These are phyloP conservation scores for Cryptococcus deneoformans DNA, from an alignment of 1,284 basidiomycete genomes.

Conservation along the genomic window DNA sequence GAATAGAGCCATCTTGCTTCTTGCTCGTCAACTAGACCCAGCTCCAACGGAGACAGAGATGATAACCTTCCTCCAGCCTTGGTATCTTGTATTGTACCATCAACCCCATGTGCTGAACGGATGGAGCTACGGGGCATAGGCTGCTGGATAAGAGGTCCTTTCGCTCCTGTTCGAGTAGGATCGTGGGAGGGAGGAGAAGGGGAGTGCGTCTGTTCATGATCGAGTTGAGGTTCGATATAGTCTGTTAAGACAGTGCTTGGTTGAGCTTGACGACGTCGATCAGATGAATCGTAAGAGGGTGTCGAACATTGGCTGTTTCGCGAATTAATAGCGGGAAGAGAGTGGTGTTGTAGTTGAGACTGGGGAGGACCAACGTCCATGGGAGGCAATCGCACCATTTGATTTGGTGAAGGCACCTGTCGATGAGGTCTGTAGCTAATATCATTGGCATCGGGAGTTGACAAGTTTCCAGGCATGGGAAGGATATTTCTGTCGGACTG, in stretches of 20 bases:
- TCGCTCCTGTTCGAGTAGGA: neutral
- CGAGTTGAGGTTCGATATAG: constrained; percentile 2
- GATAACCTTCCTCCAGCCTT: neutral
- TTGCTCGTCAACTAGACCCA: constrained; percentile 3
- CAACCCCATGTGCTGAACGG: neutral
- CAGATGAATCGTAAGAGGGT: neutral
- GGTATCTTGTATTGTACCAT: neutral
- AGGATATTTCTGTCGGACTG: neutral
- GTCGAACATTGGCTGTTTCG: neutral
- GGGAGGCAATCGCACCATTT: neutral
- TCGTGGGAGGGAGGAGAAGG: neutral
- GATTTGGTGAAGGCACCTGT: neutral
- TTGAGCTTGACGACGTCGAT: neutral
- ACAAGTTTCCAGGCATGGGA: neutral
- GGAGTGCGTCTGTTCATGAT: neutral
- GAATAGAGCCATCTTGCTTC: neutral
- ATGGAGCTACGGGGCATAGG: neutral
- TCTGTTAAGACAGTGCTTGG: neutral
- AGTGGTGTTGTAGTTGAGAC: neutral
- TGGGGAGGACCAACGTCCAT: neutral
- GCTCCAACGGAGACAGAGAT: neutral
- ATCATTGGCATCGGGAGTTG: neutral
- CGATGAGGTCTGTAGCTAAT: neutral
- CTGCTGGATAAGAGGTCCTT: neutral
- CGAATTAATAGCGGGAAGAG: neutral